Conservation (phyloP, 495 filamentous ascomycete genomes). For the Bombardia bombarda region DNA sequence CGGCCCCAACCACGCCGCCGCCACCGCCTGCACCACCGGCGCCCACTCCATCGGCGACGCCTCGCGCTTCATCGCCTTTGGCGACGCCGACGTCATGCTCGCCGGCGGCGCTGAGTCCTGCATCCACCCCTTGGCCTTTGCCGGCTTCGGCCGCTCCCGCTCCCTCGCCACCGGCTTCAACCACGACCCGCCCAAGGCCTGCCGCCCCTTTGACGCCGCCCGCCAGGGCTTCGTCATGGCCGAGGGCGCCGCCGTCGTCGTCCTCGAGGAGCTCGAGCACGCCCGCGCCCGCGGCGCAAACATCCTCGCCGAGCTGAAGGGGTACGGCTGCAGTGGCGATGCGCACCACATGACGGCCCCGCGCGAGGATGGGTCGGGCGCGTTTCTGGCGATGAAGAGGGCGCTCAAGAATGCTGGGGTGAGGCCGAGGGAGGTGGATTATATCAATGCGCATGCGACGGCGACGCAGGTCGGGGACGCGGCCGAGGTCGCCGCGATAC, state of each 20-base stretch:
- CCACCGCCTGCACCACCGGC: conserved; percentile 92
- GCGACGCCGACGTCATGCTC: conserved; percentile 90
- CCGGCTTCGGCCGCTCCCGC: conserved; percentile 84
- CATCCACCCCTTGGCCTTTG: conserved; percentile 87
- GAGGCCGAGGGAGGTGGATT: conserved; percentile 65
- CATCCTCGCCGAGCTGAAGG: conserved; percentile 84
- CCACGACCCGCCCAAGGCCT: conserved; percentile 60
- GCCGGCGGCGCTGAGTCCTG: conserved; percentile 92
- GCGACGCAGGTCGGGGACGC: conserved; percentile 77
- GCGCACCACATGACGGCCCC: conserved; percentile 92
- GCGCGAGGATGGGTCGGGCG: conserved; percentile 69
- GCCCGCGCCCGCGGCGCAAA: conserved; percentile 67
- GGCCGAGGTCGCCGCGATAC: conserved; percentile 82
- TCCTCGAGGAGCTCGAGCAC: conserved; percentile 88
- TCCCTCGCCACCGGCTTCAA: conserved; percentile 80
- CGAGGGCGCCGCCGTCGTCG: conserved; percentile 80
- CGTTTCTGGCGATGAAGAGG: conserved; percentile 74
- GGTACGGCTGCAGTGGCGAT: conserved; percentile 83
- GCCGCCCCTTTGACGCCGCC: conserved; percentile 79
- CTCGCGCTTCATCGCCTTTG: conserved; percentile 77
- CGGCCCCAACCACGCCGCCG: conserved; percentile 85
- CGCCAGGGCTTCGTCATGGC: conserved; percentile 85
- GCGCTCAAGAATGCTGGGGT: conserved; percentile 68
- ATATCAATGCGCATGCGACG: conserved; percentile 94
- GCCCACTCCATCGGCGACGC: conserved; percentile 93